These are phyloP conservation scores for Aphanomyces euteiches DNA, from an alignment of 352 stramenopile genomes.

Conservation along the genomic window DNA sequence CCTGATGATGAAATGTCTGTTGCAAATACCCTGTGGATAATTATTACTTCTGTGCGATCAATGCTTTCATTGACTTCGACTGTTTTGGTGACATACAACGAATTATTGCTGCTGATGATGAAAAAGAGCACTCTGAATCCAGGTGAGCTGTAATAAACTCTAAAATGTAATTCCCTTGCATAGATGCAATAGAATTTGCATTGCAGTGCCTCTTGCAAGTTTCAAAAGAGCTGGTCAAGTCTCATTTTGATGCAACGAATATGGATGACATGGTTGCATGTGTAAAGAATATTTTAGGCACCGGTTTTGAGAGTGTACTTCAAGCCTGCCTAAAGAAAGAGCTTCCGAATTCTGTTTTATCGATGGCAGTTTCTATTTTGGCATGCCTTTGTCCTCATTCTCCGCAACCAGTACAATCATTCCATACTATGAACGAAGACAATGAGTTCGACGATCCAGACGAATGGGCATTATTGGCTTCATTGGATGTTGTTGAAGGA, in stretches of 20 bases:
- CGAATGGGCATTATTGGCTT: slow-evolving; percentile 24
- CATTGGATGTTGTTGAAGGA: slow-evolving; percentile 4
- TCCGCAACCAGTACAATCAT: background rate
- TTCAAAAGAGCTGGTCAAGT: background rate
- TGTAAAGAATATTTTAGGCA: slow-evolving; percentile 1
- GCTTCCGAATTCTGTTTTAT: background rate
- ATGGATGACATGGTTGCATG: slow-evolving; percentile 1
- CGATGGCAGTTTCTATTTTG: slow-evolving; percentile 11
- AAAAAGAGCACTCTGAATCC: background rate
- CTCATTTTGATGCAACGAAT: background rate
- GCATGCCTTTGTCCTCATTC: slow-evolving; percentile 5
- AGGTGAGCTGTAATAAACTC: background rate
- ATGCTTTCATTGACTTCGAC: background rate
- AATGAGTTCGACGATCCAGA: slow-evolving; percentile 30
- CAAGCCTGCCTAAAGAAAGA: slow-evolving; percentile 7
- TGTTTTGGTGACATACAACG: slow-evolving; percentile 3
- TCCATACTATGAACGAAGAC: background rate
- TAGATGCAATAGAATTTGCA: slow-evolving; percentile 24
- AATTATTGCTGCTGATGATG: slow-evolving; percentile 1
- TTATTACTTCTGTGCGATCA: slow-evolving; percentile 1
- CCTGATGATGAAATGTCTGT: background rate
- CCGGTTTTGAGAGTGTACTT: slow-evolving; percentile 18
- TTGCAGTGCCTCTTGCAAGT: slow-evolving; percentile 23
- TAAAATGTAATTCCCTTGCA: background rate
- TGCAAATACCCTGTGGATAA: slow-evolving; percentile 19